phyloP scores from a whole-genome alignment of 768 basidiomycete genomes.

The Infundibulicybe gibba region DNA sequence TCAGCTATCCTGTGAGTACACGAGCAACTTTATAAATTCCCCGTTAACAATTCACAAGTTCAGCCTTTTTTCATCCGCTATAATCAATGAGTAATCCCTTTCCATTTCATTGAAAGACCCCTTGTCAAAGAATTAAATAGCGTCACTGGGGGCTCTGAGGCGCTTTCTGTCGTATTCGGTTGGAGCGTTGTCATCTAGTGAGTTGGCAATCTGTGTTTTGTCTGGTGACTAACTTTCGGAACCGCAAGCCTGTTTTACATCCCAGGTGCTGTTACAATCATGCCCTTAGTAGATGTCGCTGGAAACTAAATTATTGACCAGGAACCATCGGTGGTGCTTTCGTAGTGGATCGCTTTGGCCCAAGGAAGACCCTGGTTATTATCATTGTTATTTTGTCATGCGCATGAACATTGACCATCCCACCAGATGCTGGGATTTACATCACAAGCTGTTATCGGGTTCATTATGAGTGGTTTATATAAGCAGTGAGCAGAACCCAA shows the following conservation, averaged over 20 bases:
- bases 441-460: slow-evolving; percentile 71
- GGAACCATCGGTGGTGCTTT: slow-evolving; percentile 73
- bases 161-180: slow-evolving; percentile 66
- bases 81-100: slow-evolving; percentile 54
- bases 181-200: slow-evolving; percentile 87
- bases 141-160: slow-evolving; percentile 49
- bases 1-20: slow-evolving; percentile 59
- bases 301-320: slow-evolving; percentile 36
- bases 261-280: slow-evolving; percentile 19
- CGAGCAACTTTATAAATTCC: neutral
- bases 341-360: slow-evolving; percentile 69
- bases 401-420: neutral
- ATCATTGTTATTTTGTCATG: neutral
- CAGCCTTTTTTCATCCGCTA: slow-evolving; percentile 75
- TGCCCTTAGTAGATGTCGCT: neutral
- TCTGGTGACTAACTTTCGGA: neutral
- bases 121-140: slow-evolving; percentile 25
- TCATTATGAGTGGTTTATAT: slow-evolving; percentile 89
- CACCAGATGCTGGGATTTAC: slow-evolving; percentile 63
- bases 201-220: slow-evolving; percentile 10
- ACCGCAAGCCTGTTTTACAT: slow-evolving; percentile 29
- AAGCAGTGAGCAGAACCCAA: slow-evolving; percentile 27
- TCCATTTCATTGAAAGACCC: neutral
- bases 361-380: slow-evolving; percentile 69
- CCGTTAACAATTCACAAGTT: slow-evolving; percentile 39